Evolutionary conservation across 2,329 filamentous ascomycete genomes (phyloP), one percentile per base, ranked within the genome.

Genomic region (Diaporthe eres): DNA sequence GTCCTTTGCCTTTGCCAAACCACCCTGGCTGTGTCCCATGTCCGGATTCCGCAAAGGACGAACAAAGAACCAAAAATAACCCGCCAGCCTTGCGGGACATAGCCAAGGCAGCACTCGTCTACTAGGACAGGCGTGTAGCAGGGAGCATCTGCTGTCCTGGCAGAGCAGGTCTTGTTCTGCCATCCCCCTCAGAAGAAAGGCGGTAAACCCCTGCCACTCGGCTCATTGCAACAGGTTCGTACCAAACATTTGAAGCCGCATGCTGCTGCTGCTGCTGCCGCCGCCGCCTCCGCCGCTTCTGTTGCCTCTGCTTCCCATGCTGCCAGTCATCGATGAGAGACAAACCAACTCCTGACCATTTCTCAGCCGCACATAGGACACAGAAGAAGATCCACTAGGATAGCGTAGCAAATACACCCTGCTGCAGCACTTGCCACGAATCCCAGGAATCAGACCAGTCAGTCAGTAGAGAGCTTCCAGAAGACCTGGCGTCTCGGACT

Each of bases 51-150:
- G 74, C 74, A 73, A 75, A 77, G 73, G 68, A 60, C 70, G 63
- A 67, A 77, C 77, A 78, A 78, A 77, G 77, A 71, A 77, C 61
- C 77, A 76, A 78, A 78, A 77, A 75, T 75, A 74, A 74, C 57
- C 74, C 57, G 51, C 44, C 71, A 71, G 70, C 55, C 76, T 77
- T 75, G 74, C 70, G 71, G 57, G 31, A 71, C 74, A 73, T 57
- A 71, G 49, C 47, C 37, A 75, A 75, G 63, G 70, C 76, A 74
- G 60, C 63, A 68, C 60, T 71, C 51, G 53, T 53, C 70, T 60
- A 75, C 71, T 61, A 77, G 75, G 42, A 67, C 74, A 71, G 63
- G 49, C 63, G 49, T 76, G 72, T 44, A 74, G 75, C 60, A 70
- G 70, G 75, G 31, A 73, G 74, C 71, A 63, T 73, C 74, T 34